phyloP scores from a whole-genome alignment of 2,329 filamentous ascomycete species.

The Fusarium sp. region DNA sequence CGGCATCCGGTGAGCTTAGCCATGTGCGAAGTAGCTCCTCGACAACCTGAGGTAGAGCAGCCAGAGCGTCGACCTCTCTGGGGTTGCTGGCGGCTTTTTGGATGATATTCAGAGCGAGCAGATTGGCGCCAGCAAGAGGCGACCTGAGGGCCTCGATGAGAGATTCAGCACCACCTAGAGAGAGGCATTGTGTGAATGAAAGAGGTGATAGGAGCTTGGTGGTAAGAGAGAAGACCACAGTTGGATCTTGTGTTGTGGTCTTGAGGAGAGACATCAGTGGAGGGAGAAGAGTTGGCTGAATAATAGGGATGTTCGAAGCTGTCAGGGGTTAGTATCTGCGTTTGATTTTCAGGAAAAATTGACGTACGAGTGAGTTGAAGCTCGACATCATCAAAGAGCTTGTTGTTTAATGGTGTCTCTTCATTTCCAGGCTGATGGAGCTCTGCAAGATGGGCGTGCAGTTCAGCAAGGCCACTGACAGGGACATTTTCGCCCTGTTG shows the following conservation, averaged over 20 bases:
- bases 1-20: slow-evolving; percentile 64
- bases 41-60: slow-evolving; percentile 61
- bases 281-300: slow-evolving; percentile 65
- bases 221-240: slow-evolving; percentile 62
- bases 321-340: background rate
- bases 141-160: slow-evolving; percentile 65
- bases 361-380: slow-evolving; percentile 66
- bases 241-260: slow-evolving; percentile 62
- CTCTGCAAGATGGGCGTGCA: slow-evolving; percentile 64
- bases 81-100: slow-evolving; percentile 64
- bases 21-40: slow-evolving; percentile 62
- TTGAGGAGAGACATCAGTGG: slow-evolving; percentile 65
- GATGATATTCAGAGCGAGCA: slow-evolving; percentile 67
- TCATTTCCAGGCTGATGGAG: slow-evolving; percentile 56
- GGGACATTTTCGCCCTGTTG: slow-evolving; percentile 49
- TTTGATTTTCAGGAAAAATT: background rate
- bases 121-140: slow-evolving; percentile 65
- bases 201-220: slow-evolving; percentile 67
- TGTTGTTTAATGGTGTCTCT: slow-evolving; percentile 56
- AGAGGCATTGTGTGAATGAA: slow-evolving; percentile 62
- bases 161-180: slow-evolving; percentile 62
- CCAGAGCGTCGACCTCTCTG: slow-evolving; percentile 62
- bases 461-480: slow-evolving; percentile 63
- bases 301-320: slow-evolving; percentile 64
- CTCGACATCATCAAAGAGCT: slow-evolving; percentile 69